A percentile compares a stretch with the other conserved stretches of the same genome.
phyloP scores from a whole-genome alignment of 2,329 filamentous ascomycete genomes.

The Claviceps sp. region DNA sequence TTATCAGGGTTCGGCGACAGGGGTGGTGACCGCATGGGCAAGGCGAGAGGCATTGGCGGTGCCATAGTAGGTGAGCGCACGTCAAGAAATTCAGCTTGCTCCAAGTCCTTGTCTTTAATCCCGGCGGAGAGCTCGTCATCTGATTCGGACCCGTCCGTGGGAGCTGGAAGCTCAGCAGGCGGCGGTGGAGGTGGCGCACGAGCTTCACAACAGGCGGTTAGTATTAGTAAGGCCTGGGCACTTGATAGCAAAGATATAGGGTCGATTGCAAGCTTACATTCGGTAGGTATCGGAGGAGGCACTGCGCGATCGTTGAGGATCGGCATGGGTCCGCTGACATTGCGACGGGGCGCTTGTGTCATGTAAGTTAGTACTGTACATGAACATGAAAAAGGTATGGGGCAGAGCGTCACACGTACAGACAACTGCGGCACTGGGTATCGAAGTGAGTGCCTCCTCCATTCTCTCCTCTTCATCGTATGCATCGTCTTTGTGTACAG shows the following conservation, averaged over 20 bases:
- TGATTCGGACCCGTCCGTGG: conserved; percentile 69
- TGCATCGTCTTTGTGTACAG: conserved; percentile 6
- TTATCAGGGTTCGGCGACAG: conserved; percentile 24
- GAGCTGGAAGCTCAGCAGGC: conserved; percentile 43
- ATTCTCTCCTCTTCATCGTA: conserved; percentile 25
- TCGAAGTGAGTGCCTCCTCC: conserved; percentile 21
- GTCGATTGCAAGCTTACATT: conserved; percentile 34
- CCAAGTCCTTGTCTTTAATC: conserved; percentile 26
- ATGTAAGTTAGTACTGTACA: conserved; percentile 12
- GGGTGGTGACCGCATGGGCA: conserved; percentile 20
- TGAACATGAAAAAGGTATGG: neutral
- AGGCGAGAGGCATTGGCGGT: conserved; percentile 17
- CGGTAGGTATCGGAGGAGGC: conserved; percentile 44
- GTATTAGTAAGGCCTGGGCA: neutral
- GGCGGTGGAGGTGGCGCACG: conserved; percentile 46
- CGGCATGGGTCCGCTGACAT: conserved; percentile 27
- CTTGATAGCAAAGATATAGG: neutral
- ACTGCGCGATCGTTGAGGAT: conserved; percentile 37
- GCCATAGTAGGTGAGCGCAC: conserved; percentile 29
- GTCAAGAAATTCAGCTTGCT: conserved; percentile 22
- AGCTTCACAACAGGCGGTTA: conserved; percentile 29
- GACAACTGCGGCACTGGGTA: conserved; percentile 13
- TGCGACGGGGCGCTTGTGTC: conserved; percentile 20
- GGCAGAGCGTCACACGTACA: conserved; percentile 6
- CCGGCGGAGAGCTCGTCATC: conserved; percentile 68